Base-by-base conservation (phyloP, 768 basidiomycete species). In the Leccinum barrowsii region DNA sequence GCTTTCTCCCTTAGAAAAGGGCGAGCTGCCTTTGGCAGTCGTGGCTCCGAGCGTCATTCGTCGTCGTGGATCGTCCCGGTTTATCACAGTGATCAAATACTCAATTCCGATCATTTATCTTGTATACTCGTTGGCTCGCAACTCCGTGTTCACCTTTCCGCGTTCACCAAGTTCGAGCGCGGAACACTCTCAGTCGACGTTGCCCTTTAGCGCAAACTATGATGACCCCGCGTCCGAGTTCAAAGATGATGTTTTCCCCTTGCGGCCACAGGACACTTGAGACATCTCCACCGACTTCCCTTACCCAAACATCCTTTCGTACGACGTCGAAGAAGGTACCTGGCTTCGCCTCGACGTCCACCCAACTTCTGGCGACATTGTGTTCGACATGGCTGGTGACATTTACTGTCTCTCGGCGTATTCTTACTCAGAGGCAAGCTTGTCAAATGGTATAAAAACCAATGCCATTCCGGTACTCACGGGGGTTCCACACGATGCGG, bases 271-370 rank as follows among this genome's bases (percentile, higher is more conserved):
- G 10, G 69, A 75, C 19, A 62, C 72, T 7, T 90, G 87, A 86
- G 88, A 90, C 65, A 89, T 90, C 59, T 89, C 87, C 21, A 88
- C 86, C 21, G 85, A 89, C 73, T 89, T 82, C 63, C 78, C 82
- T n/a, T 82, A 83, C 71, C 84, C 86, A 1, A 83, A 87, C n/a
- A 72, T 71, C 19, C 74, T 89, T 30, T 78, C 82, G 56, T 90
- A 85, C 67, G 83, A 88, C 56, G 87, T 89, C 13, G 75, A 79
- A 46, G 85, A 89, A 66, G 89, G 88, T 8, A 90, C 89, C 35
- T 90, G 87, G 87, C 73, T 90, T 54, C 79, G 87, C 11, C 79
- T 90, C 30, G 88, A 89, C 65, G 87, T 89, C 2, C 83, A 87
- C 60, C 85, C 86, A n/a, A 72, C 74, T 54, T 79, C 81, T 2